These are phyloP conservation scores for Entophlyctis helioformis DNA, from an alignment of 192 early-diverging fungal genomes.

Conservation along the genomic window DNA sequence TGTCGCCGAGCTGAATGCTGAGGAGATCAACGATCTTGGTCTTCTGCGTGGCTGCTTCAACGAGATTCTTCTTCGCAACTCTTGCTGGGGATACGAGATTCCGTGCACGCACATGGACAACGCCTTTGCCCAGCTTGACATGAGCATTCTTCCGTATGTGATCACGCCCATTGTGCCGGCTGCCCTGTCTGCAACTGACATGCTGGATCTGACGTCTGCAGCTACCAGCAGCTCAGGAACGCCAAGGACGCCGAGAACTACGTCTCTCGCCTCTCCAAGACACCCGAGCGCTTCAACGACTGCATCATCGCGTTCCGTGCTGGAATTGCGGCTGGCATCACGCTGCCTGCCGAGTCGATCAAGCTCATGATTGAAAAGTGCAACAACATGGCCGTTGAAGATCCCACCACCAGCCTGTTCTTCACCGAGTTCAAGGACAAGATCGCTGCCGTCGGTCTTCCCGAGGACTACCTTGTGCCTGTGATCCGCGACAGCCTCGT, in stretches of 20 bases:
- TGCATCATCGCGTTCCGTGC: conserved; percentile 8
- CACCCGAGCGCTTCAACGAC: conserved; percentile 7
- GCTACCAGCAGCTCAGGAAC: conserved; percentile 10
- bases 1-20: too few species aligned
- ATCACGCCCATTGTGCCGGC: too few species aligned
- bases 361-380: conserved; percentile 18
- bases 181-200: too few species aligned
- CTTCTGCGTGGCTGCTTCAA: too few species aligned
- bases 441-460: too few species aligned
- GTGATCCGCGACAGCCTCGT: conserved; percentile 9
- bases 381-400: background rate
- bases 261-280: conserved; percentile 5
- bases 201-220: too few species aligned
- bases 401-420: background rate
- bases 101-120: too few species aligned
- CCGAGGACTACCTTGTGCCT: conserved; percentile 9
- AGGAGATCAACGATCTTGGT: too few species aligned
- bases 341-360: conserved; percentile 10
- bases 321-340: conserved; percentile 11
- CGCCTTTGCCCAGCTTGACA: too few species aligned
- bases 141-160: too few species aligned
- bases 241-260: conserved; percentile 16
- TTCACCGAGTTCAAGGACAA: conserved; percentile 6
- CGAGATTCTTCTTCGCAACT: too few species aligned
- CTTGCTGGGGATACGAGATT: too few species aligned